These are phyloP conservation scores for Yarrowia phangngaensis DNA, from an alignment of 805 yeast species.

Conservation along the genomic window DNA sequence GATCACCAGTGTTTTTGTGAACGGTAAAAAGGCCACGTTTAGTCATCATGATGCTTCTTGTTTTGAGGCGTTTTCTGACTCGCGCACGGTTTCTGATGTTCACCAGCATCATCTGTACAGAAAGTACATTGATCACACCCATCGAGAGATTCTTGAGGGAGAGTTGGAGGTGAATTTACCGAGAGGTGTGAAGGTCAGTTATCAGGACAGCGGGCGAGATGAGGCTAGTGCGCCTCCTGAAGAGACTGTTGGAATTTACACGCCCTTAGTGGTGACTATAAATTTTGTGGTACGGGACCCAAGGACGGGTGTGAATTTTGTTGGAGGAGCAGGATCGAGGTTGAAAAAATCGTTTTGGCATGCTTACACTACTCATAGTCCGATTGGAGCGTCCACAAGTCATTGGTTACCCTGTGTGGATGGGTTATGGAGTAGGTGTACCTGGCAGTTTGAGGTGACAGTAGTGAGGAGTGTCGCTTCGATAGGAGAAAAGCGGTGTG, in stretches of 20 bases:
- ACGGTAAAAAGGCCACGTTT: slow-evolving; percentile 55
- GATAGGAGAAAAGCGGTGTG: slow-evolving; percentile 39
- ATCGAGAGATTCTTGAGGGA: slow-evolving; percentile 55
- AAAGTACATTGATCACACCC: slow-evolving; percentile 51
- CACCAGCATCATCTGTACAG: slow-evolving; percentile 59
- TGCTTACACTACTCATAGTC: slow-evolving; percentile 78
- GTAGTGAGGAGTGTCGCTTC: slow-evolving; percentile 77
- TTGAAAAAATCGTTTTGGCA: slow-evolving; percentile 58
- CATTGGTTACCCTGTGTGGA: slow-evolving; percentile 99
- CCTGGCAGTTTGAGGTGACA: slow-evolving; percentile 88
- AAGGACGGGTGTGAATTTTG: slow-evolving; percentile 70
- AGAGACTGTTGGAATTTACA: slow-evolving; percentile 47
- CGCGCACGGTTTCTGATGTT: slow-evolving; percentile 34
- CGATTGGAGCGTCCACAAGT: slow-evolving; percentile 74
- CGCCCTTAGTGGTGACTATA: slow-evolving; percentile 69
- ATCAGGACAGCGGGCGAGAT: slow-evolving; percentile 41
- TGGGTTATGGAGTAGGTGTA: slow-evolving; percentile 76
- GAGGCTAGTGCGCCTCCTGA: slow-evolving; percentile 29
- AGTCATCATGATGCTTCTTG: slow-evolving; percentile 53
- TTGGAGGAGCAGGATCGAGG: slow-evolving; percentile 52
- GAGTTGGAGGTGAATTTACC: slow-evolving; percentile 66
- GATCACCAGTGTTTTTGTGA: slow-evolving; percentile 61
- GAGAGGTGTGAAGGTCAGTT: slow-evolving; percentile 56
- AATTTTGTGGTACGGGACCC: slow-evolving; percentile 64
- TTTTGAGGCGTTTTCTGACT: slow-evolving; percentile 36